Evolutionary conservation across 345 rosid species (phyloP).

Genomic region (Corchorus olitorius): DNA sequence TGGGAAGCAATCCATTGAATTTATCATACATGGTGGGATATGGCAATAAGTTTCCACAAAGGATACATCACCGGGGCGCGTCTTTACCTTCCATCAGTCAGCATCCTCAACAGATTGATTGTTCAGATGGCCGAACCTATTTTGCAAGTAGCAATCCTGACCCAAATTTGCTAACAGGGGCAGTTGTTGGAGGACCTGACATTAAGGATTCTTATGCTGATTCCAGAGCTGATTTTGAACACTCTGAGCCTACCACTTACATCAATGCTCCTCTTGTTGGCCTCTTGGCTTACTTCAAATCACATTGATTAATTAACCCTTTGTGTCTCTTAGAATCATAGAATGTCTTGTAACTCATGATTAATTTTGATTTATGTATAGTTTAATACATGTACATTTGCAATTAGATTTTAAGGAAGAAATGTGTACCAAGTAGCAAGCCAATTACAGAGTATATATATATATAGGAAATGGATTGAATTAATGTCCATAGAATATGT

Average conservation of each 20-base stretch:
- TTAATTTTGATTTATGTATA: not conserved
- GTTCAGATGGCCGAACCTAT: constrained; percentile 55
- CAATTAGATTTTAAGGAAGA: not conserved
- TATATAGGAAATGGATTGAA: too few relatives aligned
- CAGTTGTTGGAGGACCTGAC: constrained; percentile 81
- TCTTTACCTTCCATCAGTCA: constrained; percentile 56
- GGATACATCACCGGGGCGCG: constrained; percentile 77
- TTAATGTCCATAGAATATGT: too few relatives aligned
- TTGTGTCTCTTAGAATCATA: not conserved
- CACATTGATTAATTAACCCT: constrained; percentile 16
- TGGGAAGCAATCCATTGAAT: constrained; percentile 72
- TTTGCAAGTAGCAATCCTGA: constrained; percentile 42
- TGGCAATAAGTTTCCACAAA: constrained; percentile 57
- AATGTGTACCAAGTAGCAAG: not conserved
- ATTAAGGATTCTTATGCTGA: constrained; percentile 54
- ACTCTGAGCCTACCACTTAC: constrained; percentile 66
- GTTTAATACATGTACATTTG: not conserved
- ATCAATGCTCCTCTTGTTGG: constrained; percentile 69
- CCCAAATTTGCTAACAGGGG: constrained; percentile 68
- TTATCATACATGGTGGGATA: constrained; percentile 94
- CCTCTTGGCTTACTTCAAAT: constrained; percentile 55
- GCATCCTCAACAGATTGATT: constrained; percentile 41
- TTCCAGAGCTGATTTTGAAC: constrained; percentile 45
- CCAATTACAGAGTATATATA: not conserved
- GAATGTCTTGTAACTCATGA: not conserved